These are phyloP conservation scores for Pholiota adiposa DNA, from an alignment of 1,284 basidiomycete genomes.

Conservation along the genomic window DNA sequence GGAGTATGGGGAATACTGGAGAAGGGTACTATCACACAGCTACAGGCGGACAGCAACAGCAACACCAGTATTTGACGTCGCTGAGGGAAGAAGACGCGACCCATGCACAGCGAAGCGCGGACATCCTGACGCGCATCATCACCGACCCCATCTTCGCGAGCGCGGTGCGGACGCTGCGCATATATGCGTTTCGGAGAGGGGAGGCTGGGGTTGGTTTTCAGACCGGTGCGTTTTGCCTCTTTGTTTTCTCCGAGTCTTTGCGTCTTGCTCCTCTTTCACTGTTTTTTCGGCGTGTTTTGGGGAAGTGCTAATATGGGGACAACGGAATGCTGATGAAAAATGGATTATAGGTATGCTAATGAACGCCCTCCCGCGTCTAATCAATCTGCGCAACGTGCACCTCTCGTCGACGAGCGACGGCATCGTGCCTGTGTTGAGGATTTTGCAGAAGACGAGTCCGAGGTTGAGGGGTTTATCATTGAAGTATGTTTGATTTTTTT, in stretches of 20 bases:
- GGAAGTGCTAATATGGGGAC: too few species aligned
- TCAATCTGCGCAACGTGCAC: constrained; percentile 60
- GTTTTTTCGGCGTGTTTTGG: too few species aligned
- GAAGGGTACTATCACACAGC: not conserved
- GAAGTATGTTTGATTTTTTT: constrained; percentile 39
- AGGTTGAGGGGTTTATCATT: constrained; percentile 58
- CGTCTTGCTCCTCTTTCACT: too few species aligned
- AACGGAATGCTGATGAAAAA: not conserved
- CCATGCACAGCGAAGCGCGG: constrained; percentile 69
- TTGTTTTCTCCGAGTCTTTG: too few species aligned
- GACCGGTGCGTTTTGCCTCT: constrained; percentile 47
- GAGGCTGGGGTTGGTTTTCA: constrained; percentile 62
- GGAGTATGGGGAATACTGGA: too few species aligned
- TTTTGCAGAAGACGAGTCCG: constrained; percentile 54
- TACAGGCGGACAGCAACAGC: not conserved
- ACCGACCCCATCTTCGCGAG: constrained; percentile 61
- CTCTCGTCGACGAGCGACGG: constrained; percentile 62
- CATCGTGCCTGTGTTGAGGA: constrained; percentile 53
- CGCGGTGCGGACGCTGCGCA: constrained; percentile 58
- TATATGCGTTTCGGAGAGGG: constrained; percentile 56
- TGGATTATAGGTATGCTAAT: constrained; percentile 59
- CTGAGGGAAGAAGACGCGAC: constrained; percentile 36
- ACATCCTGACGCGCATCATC: constrained; percentile 70
- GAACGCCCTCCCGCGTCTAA: constrained; percentile 66
- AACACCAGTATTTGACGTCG: not conserved